Conservation (phyloP, 768 basidiomycete genomes). For the Pseudohyphozyma bogoriensis region DNA sequence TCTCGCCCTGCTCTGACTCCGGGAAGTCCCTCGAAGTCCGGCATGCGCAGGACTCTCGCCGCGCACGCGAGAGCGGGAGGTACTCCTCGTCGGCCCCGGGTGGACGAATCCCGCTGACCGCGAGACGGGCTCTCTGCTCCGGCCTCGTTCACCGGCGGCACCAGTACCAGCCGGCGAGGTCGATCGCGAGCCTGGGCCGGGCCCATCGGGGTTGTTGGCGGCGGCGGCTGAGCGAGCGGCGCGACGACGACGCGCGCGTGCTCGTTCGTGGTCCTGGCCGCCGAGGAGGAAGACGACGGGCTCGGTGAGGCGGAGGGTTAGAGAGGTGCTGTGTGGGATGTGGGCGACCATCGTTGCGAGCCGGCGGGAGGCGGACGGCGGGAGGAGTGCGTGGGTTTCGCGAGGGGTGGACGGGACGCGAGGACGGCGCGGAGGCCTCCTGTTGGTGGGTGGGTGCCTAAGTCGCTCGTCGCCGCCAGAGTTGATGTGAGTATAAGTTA, state of each 20-base stretch:
- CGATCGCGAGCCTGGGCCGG: not conserved
- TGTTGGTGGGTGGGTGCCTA: too few relatives aligned
- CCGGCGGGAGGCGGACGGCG: too few relatives aligned
- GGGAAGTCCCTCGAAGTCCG: not conserved
- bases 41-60: not conserved
- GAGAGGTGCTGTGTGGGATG: slow-evolving; percentile 11
- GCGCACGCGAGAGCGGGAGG: slow-evolving; percentile 3
- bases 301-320: slow-evolving; percentile 22
- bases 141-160: not conserved
- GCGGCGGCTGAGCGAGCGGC: not conserved
- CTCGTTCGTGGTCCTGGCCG: slow-evolving; percentile 24
- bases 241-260: slow-evolving; percentile 9
- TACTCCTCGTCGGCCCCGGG: slow-evolving; percentile 2
- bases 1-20: slow-evolving; percentile 9
- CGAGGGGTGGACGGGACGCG: too few relatives aligned
- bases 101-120: not conserved
- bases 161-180: too few relatives aligned
- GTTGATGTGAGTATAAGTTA: too few relatives aligned
- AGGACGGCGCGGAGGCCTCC: too few relatives aligned
- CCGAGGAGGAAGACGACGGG: slow-evolving; percentile 28
- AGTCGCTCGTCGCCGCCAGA: too few relatives aligned
- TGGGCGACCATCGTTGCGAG: too few relatives aligned
- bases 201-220: not conserved
- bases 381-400: too few relatives aligned
- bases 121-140: too few relatives aligned